These are phyloP conservation scores for Naganishia antarctica DNA, from an alignment of 768 basidiomycete genomes.

Conservation along the genomic window DNA sequence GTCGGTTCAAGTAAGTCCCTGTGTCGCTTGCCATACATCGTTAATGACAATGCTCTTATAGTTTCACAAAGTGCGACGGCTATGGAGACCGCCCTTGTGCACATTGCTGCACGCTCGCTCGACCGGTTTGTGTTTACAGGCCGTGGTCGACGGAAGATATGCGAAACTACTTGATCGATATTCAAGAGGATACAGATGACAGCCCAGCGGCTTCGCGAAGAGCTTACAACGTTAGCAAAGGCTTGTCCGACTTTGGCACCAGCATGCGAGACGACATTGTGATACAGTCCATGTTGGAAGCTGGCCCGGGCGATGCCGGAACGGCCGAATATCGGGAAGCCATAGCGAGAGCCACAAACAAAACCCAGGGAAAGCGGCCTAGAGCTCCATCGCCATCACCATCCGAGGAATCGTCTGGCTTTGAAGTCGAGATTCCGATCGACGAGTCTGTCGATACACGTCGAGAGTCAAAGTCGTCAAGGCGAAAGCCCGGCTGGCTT, in stretches of 20 bases:
- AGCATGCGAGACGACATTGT: constrained; percentile 2
- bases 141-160: constrained; percentile 16
- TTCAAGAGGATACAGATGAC: background rate
- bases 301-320: constrained; percentile 5
- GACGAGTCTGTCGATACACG: background rate
- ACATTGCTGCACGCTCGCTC: background rate
- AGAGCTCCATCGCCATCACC: background rate
- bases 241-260: background rate
- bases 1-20: constrained; percentile 13
- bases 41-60: background rate
- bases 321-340: constrained; percentile 6
- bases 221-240: constrained; percentile 7
- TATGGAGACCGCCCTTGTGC: constrained; percentile 13
- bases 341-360: background rate
- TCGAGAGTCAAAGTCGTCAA: background rate
- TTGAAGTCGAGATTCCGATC: background rate
- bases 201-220: background rate
- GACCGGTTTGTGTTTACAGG: constrained; percentile 3
- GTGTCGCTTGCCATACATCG: background rate
- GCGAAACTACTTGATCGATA: constrained; percentile 9
- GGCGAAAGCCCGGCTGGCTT: constrained; percentile 9
- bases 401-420: background rate
- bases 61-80: constrained; percentile 16
- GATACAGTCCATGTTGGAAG: constrained; percentile 13
- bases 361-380: background rate